These are phyloP conservation scores for Ailanthus altissimus DNA, from an alignment of 345 rosid species.

Conservation along the genomic window DNA sequence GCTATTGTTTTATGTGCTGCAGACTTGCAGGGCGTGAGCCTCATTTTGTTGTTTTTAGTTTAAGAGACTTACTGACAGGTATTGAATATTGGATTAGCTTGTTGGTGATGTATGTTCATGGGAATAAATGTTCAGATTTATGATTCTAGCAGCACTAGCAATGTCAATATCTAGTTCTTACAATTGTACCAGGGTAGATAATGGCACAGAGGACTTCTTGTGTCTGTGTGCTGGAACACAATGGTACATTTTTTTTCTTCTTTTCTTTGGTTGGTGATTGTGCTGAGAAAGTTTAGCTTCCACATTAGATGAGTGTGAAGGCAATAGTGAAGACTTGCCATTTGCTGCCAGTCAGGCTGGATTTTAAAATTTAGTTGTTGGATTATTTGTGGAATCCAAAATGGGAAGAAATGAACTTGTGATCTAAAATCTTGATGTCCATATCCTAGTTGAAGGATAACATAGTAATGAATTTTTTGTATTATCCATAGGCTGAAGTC, in stretches of 20 bases:
- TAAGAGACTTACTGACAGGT: background rate
- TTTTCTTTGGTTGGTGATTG: background rate
- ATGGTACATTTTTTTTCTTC: background rate
- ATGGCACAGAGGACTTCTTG: background rate
- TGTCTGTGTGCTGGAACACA: background rate
- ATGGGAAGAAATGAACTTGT: slow-evolving; percentile 7
- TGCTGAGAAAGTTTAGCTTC: background rate
- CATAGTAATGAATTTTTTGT: background rate
- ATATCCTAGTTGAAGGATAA: background rate
- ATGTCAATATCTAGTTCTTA: background rate
- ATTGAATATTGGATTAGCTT: background rate
- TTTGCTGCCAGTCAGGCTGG: background rate
- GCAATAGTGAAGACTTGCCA: background rate
- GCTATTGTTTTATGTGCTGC: background rate
- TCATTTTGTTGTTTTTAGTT: background rate
- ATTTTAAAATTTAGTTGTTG: background rate
- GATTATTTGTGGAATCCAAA: background rate
- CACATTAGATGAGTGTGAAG: background rate
- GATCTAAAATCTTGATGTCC: background rate
- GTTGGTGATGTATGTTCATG: background rate
- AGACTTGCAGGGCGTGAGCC: background rate
- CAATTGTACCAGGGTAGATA: background rate
- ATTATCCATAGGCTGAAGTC: background rate
- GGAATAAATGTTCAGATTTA: background rate
- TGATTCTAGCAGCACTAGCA: background rate